A percentile compares a stretch with the other conserved stretches of the same genome.
Evolutionary conservation across 345 rosid genomes (phyloP).

Genomic region (Ceriops zippeliana): DNA sequence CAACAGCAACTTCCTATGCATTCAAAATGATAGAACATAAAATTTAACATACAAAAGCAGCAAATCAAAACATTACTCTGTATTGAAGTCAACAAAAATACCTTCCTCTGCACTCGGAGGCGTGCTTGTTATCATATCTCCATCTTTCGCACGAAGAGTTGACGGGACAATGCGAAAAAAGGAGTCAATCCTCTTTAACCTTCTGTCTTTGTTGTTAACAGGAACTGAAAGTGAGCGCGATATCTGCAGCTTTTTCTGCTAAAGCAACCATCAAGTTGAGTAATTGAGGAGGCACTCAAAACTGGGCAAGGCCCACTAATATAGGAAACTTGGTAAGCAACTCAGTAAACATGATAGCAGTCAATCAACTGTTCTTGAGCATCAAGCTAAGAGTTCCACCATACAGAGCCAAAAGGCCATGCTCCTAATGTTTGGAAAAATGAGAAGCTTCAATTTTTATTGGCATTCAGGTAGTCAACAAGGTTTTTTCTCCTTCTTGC

Average conservation of each 20-base stretch:
- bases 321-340: neutral
- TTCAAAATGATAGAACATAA: neutral
- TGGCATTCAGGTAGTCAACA: neutral
- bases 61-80: neutral
- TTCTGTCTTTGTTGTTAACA: conserved; percentile 54
- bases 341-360: neutral
- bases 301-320: neutral
- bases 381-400: neutral
- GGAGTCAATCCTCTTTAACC: conserved; percentile 71
- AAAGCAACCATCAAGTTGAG: conserved; percentile 16
- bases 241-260: conserved; percentile 59
- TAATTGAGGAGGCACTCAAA: neutral
- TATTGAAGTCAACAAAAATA: conserved; percentile 13
- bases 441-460: neutral
- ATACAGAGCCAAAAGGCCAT: neutral
- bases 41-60: neutral
- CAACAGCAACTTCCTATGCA: neutral
- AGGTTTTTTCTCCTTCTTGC: neutral
- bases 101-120: conserved; percentile 48
- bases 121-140: conserved; percentile 33
- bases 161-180: conserved; percentile 85
- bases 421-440: neutral
- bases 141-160: conserved; percentile 72
- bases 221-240: conserved; percentile 88
- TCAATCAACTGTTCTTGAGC: neutral